Percentiles rank a stretch among this genome's conserved stretches.
These are phyloP conservation scores for Silene noctiflora DNA, from an alignment of 179 eudicot species.

Conservation along the genomic window DNA sequence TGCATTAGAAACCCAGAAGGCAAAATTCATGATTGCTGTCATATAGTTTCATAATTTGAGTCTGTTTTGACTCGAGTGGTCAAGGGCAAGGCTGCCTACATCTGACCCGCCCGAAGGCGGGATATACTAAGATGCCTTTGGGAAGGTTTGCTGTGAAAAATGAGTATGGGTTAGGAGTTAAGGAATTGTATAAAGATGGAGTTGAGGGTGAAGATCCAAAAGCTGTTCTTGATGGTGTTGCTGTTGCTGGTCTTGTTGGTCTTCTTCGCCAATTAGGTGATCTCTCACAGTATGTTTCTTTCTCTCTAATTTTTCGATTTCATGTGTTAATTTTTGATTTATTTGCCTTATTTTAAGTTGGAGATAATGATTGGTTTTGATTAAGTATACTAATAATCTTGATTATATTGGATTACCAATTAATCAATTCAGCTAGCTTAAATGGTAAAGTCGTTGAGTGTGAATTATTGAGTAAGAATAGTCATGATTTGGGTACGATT, in stretches of 20 bases:
- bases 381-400: not conserved
- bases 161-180: slow-evolving; percentile 69
- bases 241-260: slow-evolving; percentile 94
- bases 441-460: too few species aligned
- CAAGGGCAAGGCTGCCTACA: slow-evolving; percentile 7
- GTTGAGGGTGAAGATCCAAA: slow-evolving; percentile 72
- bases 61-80: not conserved
- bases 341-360: not conserved
- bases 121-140: slow-evolving; percentile 55
- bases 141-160: slow-evolving; percentile 69
- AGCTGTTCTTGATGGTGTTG: slow-evolving; percentile 77
- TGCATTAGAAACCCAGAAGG: not conserved
- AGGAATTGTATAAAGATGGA: slow-evolving; percentile 62
- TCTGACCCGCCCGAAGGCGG: not conserved
- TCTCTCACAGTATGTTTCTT: slow-evolving; percentile 71
- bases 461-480: too few species aligned
- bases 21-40: not conserved
- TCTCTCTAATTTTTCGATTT: not conserved
- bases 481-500: too few species aligned
- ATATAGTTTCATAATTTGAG: not conserved
- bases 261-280: slow-evolving; percentile 96
- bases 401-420: not conserved
- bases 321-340: not conserved
- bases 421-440: too few species aligned
- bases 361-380: not conserved